Evolutionary conservation across 1,139 yeast species (phyloP), one percentile per base, ranked within the genome.

Genomic region (Zygosaccharomyces pseudobailii): DNA sequence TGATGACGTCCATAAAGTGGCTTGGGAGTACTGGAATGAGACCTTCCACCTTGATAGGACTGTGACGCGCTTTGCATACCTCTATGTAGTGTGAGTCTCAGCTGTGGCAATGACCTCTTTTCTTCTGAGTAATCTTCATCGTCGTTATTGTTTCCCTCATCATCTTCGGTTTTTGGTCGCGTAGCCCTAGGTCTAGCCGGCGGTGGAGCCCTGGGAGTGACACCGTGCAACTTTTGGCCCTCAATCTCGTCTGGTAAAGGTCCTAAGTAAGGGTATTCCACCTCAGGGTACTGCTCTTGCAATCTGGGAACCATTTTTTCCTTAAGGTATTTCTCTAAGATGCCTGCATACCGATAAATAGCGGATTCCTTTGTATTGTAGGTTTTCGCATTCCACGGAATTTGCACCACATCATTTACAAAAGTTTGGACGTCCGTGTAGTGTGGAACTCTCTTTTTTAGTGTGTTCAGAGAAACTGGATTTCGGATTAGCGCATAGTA

Each of bases 341-440:
- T 74, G 17, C 77, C 72, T 0, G 97, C 96, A 57, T 85, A 87
- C 33, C 74, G 72, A 66, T 84, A 86, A 43, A 85, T 83, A 13
- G 72, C 71, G 0, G 90, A 80, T 13, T 76, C 81, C 53, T 80
- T 82, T 49, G 82, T 82, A 64, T 90, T 90, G 66, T 84, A 90
- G 41, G 83, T 78, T 52, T 88, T 78, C 2, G 97, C 97, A 63
- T 90, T 90, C 89, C 95, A 87, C 1, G 87, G 78, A 42, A 90
- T 85, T 65, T 87, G 92, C 0, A 84, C 88, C 52, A 90, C 65
- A 64, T 89, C 97, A 50, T 73, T 76, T 36, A 90, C 70, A 64
- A 88, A 89, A 48, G 80, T 82, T 57, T 81, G 84, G 0, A 87
- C 80, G 44, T 72, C 71, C 8, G 71, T 65, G 67, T 88, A 89